Percentiles rank a stretch among this genome's conserved stretches.
These are phyloP conservation scores for Eucalyptus erythrocorys DNA, from an alignment of 345 rosid genomes.

Conservation along the genomic window DNA sequence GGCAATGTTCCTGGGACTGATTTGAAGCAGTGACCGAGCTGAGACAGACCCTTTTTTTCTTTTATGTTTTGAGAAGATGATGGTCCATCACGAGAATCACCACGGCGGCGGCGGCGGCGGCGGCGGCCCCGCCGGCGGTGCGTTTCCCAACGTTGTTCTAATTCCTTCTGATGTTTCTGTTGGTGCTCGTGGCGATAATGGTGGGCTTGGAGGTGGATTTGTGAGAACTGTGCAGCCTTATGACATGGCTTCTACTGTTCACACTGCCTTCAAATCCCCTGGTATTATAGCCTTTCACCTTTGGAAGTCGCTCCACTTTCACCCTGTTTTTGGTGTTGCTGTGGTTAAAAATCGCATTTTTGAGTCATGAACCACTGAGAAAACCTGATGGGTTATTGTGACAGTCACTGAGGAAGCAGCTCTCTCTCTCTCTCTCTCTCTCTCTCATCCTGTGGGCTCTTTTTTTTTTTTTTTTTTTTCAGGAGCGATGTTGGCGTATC, in stretches of 20 bases:
- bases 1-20: neutral
- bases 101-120: neutral
- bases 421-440: neutral
- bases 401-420: neutral
- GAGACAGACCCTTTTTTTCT: neutral
- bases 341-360: neutral
- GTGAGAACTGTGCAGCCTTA: slow-evolving; percentile 4
- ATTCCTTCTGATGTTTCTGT: neutral
- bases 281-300: neutral
- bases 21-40: neutral
- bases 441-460: neutral
- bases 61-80: neutral
- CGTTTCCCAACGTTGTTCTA: neutral
- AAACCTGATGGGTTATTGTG: neutral
- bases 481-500: slow-evolving; percentile 20
- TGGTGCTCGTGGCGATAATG: neutral
- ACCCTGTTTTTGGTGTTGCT: neutral
- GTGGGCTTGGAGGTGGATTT: neutral
- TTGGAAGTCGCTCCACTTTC: neutral
- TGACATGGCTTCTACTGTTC: neutral
- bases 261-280: slow-evolving; percentile 19
- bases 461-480: neutral
- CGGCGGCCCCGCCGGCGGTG: neutral
- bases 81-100: slow-evolving; percentile 15
- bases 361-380: neutral